Evolutionary conservation across 1,284 basidiomycete genomes (phyloP), one percentile per base, ranked within the genome.

Genomic region (Schizophyllum amplum): DNA sequence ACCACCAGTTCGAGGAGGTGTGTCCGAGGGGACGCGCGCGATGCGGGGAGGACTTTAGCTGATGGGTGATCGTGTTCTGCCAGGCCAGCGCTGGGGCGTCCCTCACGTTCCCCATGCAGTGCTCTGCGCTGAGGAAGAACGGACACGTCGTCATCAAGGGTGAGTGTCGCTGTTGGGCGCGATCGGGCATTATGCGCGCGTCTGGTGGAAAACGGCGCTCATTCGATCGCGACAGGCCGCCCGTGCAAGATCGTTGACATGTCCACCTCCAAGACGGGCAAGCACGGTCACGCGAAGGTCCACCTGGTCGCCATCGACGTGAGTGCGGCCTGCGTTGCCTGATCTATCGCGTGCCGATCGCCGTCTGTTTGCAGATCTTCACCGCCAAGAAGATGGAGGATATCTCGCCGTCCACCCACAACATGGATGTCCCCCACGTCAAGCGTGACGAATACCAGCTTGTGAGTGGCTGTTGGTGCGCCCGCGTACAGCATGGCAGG

Each of bases 271-370:
- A 99, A 99, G 86, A 97, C 94, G 56, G 94, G 94, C 65, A 94
- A 94, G 86, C 96, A 98, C 83, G 96, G 96, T 70, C 97, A 99
- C 82, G 96, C 97, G 76, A 99, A 99, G 81, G 96, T 98, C 72
- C 94, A 99, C 79, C 84, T 99, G 66, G 86, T 98, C 69, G 97
- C 87, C 72, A 90, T 90, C 72, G 97, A 99, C 80, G 95, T 95
- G 71, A 67, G 91, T 82, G 20, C 24, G 33, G 13, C 51, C 53
- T 53, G 24, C 48, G 57, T 53, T 53, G 54, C 33, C 21, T 58
- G 24, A 24, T 23, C 20, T 27, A 51, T 51, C 23, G 47, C 51
- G 47, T 58, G 27, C 47, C 55, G 48, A 57, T 59, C 21, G 56
- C 47, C 24, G n/a, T n/a, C 51, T 51, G 51, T 57, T 55, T 56